Percentiles rank a stretch among this genome's conserved stretches.
Evolutionary conservation across 2,329 filamentous ascomycete species (phyloP).

Genomic region (Cladosporium sp.): DNA sequence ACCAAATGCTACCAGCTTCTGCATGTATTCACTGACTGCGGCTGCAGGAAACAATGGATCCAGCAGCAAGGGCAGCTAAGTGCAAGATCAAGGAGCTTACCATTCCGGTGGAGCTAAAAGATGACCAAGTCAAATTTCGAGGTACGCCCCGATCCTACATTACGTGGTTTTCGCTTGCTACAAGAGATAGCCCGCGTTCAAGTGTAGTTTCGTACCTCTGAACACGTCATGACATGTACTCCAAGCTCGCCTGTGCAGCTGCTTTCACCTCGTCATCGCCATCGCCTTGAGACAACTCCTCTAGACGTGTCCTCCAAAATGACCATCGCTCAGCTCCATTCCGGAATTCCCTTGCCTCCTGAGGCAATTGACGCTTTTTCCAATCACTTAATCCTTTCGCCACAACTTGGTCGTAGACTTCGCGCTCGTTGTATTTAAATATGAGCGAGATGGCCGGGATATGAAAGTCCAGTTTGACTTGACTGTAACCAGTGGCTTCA

Average conservation of each 20-base stretch:
- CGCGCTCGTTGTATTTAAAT: neutral
- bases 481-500: neutral
- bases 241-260: neutral
- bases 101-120: no score
- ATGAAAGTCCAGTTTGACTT: neutral
- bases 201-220: no score
- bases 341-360: neutral
- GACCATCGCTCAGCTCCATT: conserved; percentile 12
- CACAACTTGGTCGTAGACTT: neutral
- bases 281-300: neutral
- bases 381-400: neutral
- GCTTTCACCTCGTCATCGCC: neutral
- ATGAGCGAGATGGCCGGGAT: neutral
- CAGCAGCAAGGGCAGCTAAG: no score
- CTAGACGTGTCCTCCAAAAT: conserved; percentile 1
- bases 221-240: neutral
- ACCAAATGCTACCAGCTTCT: no score
- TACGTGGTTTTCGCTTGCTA: no score
- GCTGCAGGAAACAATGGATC: no score
- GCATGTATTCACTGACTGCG: no score
- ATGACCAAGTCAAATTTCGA: no score
- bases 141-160: no score
- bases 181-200: no score
- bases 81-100: no score
- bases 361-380: conserved; percentile 2